Evolutionary conservation across 805 yeast genomes (phyloP), one percentile per base, ranked within the genome.

Genomic region (Yarrowia bubula): DNA sequence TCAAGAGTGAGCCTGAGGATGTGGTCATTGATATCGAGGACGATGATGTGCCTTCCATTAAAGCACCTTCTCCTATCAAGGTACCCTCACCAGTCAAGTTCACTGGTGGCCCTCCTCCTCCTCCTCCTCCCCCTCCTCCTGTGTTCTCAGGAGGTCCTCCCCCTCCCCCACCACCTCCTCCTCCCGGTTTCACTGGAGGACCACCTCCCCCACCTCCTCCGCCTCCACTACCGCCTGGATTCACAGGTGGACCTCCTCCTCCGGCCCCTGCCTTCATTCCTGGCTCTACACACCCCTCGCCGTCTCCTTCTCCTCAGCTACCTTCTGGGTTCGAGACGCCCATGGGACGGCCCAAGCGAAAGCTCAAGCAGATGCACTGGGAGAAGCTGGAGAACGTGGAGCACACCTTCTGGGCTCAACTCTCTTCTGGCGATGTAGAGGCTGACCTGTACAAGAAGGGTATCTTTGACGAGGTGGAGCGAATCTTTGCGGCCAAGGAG

Each of bases 321-420:
- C 76, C 79, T 13, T 51, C 65, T 13, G 65, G 65, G 5, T 77
- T 76, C 7, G 75, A 78, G 8, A 71, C 73, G 15, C 75, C 79
- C 4, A 77, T 68, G 8, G 57, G 70, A 7, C 79, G 90, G 68
- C 92, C 96, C 3, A 86, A 84, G 71, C 81, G 84, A 66, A 90
- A 88, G 73, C 82, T 95, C 69, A 95, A 96, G 74, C 99, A 93
- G 74, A 82, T 95, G 79, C 99, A 95, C 74, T 96, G 98, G 98
- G 97, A 93, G 70, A 90, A 89, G 72, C 81, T 96, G 42, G 97
- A 93, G 38, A 82, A 86, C 66, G 88, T 95, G 18, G 89, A 87
- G 62, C 84, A 87, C 50, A 92, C 98, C 0, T 88, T 95, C 67
- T 93, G 99, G 98, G 83, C 85, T 17, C 84, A 86, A 43, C 85